These are phyloP conservation scores for Leccinum barrowsii DNA, from an alignment of 768 basidiomycete species.

Conservation along the genomic window DNA sequence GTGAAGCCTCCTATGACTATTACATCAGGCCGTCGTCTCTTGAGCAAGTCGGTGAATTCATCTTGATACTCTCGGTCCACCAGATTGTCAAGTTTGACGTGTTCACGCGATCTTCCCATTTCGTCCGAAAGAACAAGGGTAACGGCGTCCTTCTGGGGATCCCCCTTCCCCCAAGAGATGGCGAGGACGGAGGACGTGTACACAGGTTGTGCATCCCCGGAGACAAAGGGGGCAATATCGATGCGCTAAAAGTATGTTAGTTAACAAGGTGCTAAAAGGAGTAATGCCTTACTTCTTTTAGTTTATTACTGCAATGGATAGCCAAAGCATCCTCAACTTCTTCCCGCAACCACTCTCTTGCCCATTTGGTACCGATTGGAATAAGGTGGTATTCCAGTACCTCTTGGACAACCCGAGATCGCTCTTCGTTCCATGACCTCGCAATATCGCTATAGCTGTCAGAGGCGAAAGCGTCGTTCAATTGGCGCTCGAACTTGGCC, in stretches of 20 bases:
- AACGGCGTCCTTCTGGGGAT: slow-evolving; percentile 87
- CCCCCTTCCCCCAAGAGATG: slow-evolving; percentile 93
- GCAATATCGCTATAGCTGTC: slow-evolving; percentile 83
- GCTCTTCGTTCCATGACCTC: slow-evolving; percentile 87
- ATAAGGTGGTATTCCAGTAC: slow-evolving; percentile 79
- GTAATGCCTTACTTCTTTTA: slow-evolving; percentile 60
- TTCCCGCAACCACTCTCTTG: slow-evolving; percentile 82
- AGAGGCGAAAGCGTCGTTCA: slow-evolving; percentile 82
- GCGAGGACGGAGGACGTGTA: slow-evolving; percentile 80
- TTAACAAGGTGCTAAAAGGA: background rate
- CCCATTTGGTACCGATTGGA: slow-evolving; percentile 84
- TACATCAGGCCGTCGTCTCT: slow-evolving; percentile 80
- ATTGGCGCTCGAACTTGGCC: slow-evolving; percentile 64
- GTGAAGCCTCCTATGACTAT: slow-evolving; percentile 88
- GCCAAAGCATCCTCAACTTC: slow-evolving; percentile 87
- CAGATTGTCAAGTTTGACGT: slow-evolving; percentile 85
- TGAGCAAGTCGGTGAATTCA: slow-evolving; percentile 80
- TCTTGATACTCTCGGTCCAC: slow-evolving; percentile 62
- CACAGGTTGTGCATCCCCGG: slow-evolving; percentile 61
- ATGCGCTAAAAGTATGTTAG: slow-evolving; percentile 54
- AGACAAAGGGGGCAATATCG: slow-evolving; percentile 73
- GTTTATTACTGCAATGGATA: slow-evolving; percentile 55
- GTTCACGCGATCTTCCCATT: slow-evolving; percentile 86
- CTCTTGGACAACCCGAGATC: slow-evolving; percentile 73
- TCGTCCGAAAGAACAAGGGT: slow-evolving; percentile 83